Conservation (phyloP, 495 filamentous ascomycete genomes). For the Daldinia concentrica region DNA sequence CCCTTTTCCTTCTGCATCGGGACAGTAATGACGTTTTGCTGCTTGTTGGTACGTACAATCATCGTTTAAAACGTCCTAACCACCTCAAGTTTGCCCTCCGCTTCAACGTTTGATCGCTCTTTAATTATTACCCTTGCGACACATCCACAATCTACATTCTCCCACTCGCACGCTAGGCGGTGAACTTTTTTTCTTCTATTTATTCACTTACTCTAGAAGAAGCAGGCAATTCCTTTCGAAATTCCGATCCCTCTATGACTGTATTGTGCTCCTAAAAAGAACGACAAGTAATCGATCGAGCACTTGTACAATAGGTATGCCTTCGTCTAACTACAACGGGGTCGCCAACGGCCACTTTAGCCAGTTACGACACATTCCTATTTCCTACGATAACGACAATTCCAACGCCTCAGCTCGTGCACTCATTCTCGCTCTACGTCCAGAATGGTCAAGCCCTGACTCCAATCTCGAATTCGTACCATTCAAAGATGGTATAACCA, state of each 20-base stretch:
- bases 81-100: neutral
- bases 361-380: constrained; percentile 67
- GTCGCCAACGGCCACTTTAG: constrained; percentile 32
- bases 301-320: constrained; percentile 33
- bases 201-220: constrained; percentile 14
- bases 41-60: constrained; percentile 9
- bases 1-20: constrained; percentile 11
- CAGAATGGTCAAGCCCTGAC: constrained; percentile 78
- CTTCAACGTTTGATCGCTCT: constrained; percentile 2
- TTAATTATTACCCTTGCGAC: constrained; percentile 23
- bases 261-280: constrained; percentile 2
- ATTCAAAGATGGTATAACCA: constrained; percentile 98
- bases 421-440: constrained; percentile 81
- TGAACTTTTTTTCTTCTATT: constrained; percentile 29
- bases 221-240: neutral
- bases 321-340: constrained; percentile 29
- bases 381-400: constrained; percentile 78
- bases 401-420: constrained; percentile 78
- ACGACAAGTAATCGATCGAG: constrained; percentile 14
- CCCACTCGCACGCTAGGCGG: constrained; percentile 26
- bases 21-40: constrained; percentile 36
- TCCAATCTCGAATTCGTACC: constrained; percentile 87
- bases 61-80: constrained; percentile 7
- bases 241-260: constrained; percentile 3
- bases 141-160: constrained; percentile 15